Base-by-base conservation (phyloP, 2,329 filamentous ascomycete species). In the Hypoxylon sp. region DNA sequence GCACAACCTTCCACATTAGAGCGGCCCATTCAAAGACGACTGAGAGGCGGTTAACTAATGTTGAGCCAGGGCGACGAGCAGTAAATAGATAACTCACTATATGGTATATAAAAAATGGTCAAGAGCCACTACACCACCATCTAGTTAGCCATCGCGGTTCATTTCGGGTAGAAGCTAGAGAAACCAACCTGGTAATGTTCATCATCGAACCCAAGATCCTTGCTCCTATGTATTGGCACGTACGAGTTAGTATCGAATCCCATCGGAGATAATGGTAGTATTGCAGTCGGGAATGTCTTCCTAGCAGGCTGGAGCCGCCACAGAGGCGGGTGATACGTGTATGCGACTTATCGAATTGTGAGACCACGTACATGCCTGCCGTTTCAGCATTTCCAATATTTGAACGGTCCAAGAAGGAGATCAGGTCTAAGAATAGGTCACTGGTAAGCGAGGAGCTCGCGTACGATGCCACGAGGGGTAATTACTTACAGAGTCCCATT, bases 101-200 rank as follows among this genome's bases (percentile, higher is more conserved):
- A 78, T 0, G 75, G 74, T 37, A 78, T 78, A 59, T 78, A 79
- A 50, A 78, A 78, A 38, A 79, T 77, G 18, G 75, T 78, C 27
- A 79, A 69, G 20, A 78, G 68, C 77, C 77, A 79, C 70, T 74
- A 27, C 13, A 38, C 41, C 20, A 29, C 20, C 20, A 13, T 23
- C 33, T 8, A 7, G 51, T 66, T 47, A 65, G 47, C 26, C 41
- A 10, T 20, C 24, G 6, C 43, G 5, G 7, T 5, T 37, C 29
- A 9, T 15, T 17, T 3, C 10, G 11, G 11, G 15, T 23, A 18
- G 20, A 31, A 9, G 23, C 31, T 9, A 31, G 18, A n/a, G 10
- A 41, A 10, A 60, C 55, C 46, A 45, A 74, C 73, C 68, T 77
- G 72, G 57, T 76, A 78, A 8, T 77, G 72, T 3, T 50, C 61